Conservation (phyloP, 2,329 filamentous ascomycete genomes). For the Diplodia sapinea region DNA sequence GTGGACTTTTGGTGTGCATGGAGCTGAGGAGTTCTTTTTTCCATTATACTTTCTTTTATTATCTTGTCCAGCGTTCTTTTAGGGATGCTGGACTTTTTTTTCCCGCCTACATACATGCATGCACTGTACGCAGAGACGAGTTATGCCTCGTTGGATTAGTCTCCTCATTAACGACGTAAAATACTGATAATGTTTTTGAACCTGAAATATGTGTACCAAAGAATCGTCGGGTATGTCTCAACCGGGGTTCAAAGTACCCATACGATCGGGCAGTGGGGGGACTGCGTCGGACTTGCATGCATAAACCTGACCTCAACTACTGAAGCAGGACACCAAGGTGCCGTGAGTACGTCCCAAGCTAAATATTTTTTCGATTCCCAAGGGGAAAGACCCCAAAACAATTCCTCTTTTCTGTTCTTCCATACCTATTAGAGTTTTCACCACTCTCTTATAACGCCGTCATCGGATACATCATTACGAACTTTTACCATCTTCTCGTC, state of each 20-base stretch:
- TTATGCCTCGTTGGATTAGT: constrained; percentile 3
- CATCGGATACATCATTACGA: constrained; percentile 5
- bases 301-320: no score
- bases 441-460: not conserved
- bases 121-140: not conserved
- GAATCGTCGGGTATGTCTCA: no score
- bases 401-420: not conserved
- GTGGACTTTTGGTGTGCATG: not conserved
- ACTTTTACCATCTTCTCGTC: constrained; percentile 1
- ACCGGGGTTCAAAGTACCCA: no score
- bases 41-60: not conserved
- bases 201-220: no score
- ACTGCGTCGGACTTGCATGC: no score
- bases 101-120: no score
- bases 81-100: not conserved
- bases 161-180: constrained; percentile 12
- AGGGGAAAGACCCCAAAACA: not conserved
- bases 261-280: no score
- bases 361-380: not conserved
- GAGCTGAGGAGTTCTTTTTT: constrained; percentile 7
- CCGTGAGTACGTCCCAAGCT: no score
- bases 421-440: not conserved
- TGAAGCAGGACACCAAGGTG: no score
- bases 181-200: not conserved
- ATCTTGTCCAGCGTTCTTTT: not conserved